phyloP scores from a whole-genome alignment of 1,139 yeast genomes.

The Magnusiomyces tetraspermus region DNA sequence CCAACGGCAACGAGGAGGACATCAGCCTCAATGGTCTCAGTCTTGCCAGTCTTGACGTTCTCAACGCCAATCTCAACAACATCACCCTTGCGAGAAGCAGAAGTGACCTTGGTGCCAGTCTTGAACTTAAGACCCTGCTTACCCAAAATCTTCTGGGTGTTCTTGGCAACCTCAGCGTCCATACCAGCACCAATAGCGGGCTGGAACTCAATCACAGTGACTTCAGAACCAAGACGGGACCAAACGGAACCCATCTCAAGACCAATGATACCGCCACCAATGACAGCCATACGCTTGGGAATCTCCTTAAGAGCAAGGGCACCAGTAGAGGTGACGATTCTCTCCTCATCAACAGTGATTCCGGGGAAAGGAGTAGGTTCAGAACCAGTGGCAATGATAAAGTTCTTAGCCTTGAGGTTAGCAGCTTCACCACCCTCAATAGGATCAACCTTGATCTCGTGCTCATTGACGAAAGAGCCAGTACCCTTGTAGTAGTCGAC shows the following conservation, averaged over 20 bases:
- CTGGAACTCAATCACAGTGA: slow-evolving; percentile 88
- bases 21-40: slow-evolving; percentile 76
- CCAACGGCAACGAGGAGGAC: slow-evolving; percentile 95
- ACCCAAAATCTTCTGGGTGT: slow-evolving; percentile 76
- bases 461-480: slow-evolving; percentile 80
- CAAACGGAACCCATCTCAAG: slow-evolving; percentile 99
- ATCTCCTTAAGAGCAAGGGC: slow-evolving; percentile 74
- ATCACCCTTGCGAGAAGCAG: slow-evolving; percentile 84
- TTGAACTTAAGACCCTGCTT: slow-evolving; percentile 95
- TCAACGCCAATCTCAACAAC: slow-evolving; percentile 87
- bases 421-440: slow-evolving; percentile 73
- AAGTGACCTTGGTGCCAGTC: slow-evolving; percentile 81
- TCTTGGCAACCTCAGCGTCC: slow-evolving; percentile 92
- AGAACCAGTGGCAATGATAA: slow-evolving; percentile 96
- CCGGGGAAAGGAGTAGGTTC: slow-evolving; percentile 99
- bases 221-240: slow-evolving; percentile 91
- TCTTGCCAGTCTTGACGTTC: slow-evolving; percentile 77
- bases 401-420: slow-evolving; percentile 65
- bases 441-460: slow-evolving; percentile 70
- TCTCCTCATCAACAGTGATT: slow-evolving; percentile 89
- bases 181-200: slow-evolving; percentile 89
- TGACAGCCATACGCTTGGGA: slow-evolving; percentile 85
- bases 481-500: slow-evolving; percentile 90
- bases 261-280: slow-evolving; percentile 99
- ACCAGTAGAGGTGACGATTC: slow-evolving; percentile 95